Evolutionary conservation across 805 yeast species (phyloP).

Genomic region (Zygosaccharomyces gambellarensis): DNA sequence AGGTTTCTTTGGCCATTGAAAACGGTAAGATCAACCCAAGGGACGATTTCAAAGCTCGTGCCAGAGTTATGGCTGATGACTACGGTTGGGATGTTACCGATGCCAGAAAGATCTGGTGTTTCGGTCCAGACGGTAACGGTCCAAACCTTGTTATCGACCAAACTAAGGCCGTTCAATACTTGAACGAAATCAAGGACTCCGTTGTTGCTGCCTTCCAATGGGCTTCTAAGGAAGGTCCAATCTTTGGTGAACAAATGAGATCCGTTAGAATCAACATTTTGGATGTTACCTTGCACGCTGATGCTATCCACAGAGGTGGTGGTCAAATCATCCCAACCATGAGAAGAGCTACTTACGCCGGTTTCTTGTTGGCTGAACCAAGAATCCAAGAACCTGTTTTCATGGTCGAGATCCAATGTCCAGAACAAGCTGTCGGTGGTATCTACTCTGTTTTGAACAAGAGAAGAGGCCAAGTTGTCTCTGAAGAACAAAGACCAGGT

Average conservation of each 20-base stretch:
- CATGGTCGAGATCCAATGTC: conserved; percentile 99
- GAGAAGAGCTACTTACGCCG: conserved; percentile 99
- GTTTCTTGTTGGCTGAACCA: conserved; percentile 97
- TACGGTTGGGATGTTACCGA: conserved; percentile 99
- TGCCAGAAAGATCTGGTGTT: conserved; percentile 99
- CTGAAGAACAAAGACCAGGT: conserved; percentile 99
- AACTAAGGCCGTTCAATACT: conserved; percentile 99
- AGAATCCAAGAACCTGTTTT: conserved; percentile 98
- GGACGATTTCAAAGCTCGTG: conserved; percentile 98
- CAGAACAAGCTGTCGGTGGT: conserved; percentile 99
- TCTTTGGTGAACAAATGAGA: conserved; percentile 94
- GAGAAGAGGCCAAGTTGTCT: conserved; percentile 99
- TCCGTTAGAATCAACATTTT: conserved; percentile 95
- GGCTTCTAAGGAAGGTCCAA: conserved; percentile 99
- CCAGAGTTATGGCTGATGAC: conserved; percentile 97
- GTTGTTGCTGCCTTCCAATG: conserved; percentile 99
- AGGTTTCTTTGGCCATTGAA: conserved; percentile 88
- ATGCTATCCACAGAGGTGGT: conserved; percentile 99
- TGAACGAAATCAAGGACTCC: conserved; percentile 98
- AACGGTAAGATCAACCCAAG: conserved; percentile 85
- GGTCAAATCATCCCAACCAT: conserved; percentile 99
- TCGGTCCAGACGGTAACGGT: conserved; percentile 99
- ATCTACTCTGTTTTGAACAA: conserved; percentile 98
- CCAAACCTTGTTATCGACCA: conserved; percentile 98
- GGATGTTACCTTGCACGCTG: conserved; percentile 99